These are phyloP conservation scores for Colletotrichum sp. DNA, from an alignment of 2,329 filamentous ascomycete genomes.

Conservation along the genomic window DNA sequence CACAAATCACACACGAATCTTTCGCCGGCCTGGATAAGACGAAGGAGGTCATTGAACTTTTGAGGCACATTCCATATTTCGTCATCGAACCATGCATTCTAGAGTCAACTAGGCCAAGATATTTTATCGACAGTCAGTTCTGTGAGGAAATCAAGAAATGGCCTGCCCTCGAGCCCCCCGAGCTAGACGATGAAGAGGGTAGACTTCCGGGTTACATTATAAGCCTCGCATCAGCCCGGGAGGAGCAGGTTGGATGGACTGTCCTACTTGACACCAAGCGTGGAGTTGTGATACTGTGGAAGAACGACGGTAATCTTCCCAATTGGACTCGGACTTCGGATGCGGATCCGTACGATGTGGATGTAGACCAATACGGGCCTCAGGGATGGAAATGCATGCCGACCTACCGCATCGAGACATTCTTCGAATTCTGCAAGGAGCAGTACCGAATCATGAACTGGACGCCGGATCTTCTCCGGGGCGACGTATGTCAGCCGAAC, in stretches of 20 bases:
- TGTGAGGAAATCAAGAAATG: not conserved
- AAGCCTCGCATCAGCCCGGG: accelerated
- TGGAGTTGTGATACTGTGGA: not conserved
- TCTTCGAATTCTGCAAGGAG: not conserved
- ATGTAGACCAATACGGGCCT: not conserved
- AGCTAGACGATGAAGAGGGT: not conserved
- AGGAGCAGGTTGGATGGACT: not conserved
- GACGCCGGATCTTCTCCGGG: not conserved
- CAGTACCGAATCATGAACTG: not conserved
- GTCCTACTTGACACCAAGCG: not conserved
- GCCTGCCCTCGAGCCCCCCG: not conserved
- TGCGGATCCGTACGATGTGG: not conserved
- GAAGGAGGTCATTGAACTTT: not conserved
- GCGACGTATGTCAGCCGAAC: not conserved
- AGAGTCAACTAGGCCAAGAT: not conserved
- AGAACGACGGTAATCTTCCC: not conserved
- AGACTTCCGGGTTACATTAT: not conserved
- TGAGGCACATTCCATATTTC: not conserved
- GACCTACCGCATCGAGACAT: not conserved
- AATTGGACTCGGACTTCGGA: accelerated
- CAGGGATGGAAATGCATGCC: not conserved
- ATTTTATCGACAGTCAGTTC: not conserved
- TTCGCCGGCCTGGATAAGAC: not conserved
- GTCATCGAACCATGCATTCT: not conserved
- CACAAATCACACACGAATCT: not conserved